These are phyloP conservation scores for Heritiera fomes DNA, from an alignment of 345 rosid species.

Conservation along the genomic window DNA sequence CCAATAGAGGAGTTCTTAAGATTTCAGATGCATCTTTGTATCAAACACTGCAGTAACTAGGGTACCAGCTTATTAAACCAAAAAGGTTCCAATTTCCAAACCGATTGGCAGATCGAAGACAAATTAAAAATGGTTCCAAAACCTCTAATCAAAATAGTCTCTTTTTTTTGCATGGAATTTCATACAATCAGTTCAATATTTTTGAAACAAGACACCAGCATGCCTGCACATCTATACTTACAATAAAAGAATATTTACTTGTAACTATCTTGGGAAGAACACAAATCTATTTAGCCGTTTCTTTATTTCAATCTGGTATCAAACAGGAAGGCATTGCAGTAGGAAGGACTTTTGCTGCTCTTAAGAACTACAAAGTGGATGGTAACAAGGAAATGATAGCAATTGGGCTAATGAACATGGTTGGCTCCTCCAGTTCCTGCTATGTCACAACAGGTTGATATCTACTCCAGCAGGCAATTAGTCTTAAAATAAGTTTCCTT, in stretches of 20 bases:
- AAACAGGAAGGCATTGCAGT: conserved; percentile 97
- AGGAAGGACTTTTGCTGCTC: conserved; percentile 90
- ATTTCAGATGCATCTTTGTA: too few species aligned
- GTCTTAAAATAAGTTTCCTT: neutral
- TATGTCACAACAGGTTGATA: conserved; percentile 70
- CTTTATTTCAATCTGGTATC: conserved; percentile 3
- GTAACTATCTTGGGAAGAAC: neutral
- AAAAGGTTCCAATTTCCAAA: neutral
- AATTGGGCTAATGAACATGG: conserved; percentile 87
- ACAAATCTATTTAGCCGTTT: neutral
- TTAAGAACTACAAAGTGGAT: conserved; percentile 83
- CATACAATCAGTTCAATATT: neutral
- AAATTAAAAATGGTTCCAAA: neutral
- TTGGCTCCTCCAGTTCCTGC: conserved; percentile 92
- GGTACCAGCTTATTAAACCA: too few species aligned
- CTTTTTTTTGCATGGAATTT: neutral
- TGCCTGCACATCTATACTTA: neutral
- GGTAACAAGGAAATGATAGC: conserved; percentile 99
- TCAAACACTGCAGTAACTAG: too few species aligned
- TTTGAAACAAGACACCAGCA: neutral
- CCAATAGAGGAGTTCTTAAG: too few species aligned
- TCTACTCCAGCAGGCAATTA: neutral
- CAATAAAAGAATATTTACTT: neutral
- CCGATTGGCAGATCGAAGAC: neutral
- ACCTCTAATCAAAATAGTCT: neutral